Base-by-base conservation (phyloP, 148 eudicot species). In the Cornus suecica region DNA sequence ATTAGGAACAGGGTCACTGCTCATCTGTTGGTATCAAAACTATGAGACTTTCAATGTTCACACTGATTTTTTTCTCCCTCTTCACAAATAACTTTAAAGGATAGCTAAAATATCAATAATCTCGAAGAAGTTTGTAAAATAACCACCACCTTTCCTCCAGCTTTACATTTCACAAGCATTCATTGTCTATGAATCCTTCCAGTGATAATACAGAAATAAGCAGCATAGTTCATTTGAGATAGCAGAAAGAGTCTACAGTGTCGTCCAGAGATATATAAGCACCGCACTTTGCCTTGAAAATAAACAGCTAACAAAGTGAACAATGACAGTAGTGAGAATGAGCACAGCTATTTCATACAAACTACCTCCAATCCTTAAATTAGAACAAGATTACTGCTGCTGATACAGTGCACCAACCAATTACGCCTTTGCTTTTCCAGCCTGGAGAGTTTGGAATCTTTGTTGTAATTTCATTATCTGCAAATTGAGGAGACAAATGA, bases 381-480 rank as follows among this genome's bases (percentile, higher is more conserved):
- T 18, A 58, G 5, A 58, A 18, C 24, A 58, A 58, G n/a, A 58
- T 58, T 18, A 58, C 62, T 58, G 8, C 62, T 58, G 62, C 25
- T 18, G 24, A 58, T 58, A 2, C 4, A 5, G 24, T n/a, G 62
- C 62, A 58, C 62, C 62, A 18, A 58, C 20, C 24, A n/a, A 22
- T 37, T 37, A 94, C 24, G 85, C 97, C 91, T 90, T 94, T 24
- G 87, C 88, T 80, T 90, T 94, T 76, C 97, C 98, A 80, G 97
- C 92, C 82, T 94, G 93, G 26, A 90, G 83, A 76, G 90, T 78
- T 81, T 94, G 97, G 69, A 92, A 89, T 87, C 85, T 87, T 81
- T 94, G 97, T 70, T 94, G 98, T 69, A 86, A 63, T 86, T 94
- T 90, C 73, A 84, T 27, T 14, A 92, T 85, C 97, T 94, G 84